Base-by-base conservation (phyloP, 2,329 filamentous ascomycete species). In the Epicoccum sorghinum region DNA sequence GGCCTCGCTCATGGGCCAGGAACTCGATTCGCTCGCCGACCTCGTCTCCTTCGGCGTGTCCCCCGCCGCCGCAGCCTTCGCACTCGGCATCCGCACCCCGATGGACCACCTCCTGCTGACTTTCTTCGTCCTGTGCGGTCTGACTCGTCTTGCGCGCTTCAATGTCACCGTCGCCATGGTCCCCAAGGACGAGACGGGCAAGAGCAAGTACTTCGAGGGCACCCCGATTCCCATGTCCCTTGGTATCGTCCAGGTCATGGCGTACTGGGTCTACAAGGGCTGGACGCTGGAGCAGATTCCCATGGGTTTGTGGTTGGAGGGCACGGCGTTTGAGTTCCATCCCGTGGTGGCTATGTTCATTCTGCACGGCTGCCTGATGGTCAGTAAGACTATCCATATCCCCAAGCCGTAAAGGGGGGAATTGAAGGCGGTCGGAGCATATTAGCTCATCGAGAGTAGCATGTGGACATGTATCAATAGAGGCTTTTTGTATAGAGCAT, bases 1-100 rank as follows among this genome's bases (percentile, higher is more conserved):
- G 87, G 95, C 91, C 69, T 96, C 90, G 67, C 82, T 99, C 73
- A 98, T 99, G 93, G 95, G 95, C 10, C 93, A 97, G 77, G 95
- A 99, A 77, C 81, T 99, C 51, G 95, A 99, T 76, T 98, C 93
- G 6, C 82, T 99, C 42, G 95, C 95, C 50, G 95, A 99, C 74
- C 75, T 99, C 81, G 92, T 99, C 69, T 97, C 95, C 13, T 99
- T 99, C 72, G 95, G 95, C 64, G 88, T 97, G 46, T 87, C 93
- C 40, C 93, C 95, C 27, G 93, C 95, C 40, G 87, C 87, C 43
- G 88, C 90, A 37, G 95, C 93, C 40, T 96, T 98, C 75, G 87
- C 90, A 43, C 85, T 99, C 66, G 95, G 95, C 66, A 79, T 97
- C 59, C 92, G 92, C 71, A 96, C 93, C 9, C 79, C 86, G 3